Evolutionary conservation across 805 yeast genomes (phyloP), one percentile per base, ranked within the genome.

Genomic region (Yarrowia sp.): DNA sequence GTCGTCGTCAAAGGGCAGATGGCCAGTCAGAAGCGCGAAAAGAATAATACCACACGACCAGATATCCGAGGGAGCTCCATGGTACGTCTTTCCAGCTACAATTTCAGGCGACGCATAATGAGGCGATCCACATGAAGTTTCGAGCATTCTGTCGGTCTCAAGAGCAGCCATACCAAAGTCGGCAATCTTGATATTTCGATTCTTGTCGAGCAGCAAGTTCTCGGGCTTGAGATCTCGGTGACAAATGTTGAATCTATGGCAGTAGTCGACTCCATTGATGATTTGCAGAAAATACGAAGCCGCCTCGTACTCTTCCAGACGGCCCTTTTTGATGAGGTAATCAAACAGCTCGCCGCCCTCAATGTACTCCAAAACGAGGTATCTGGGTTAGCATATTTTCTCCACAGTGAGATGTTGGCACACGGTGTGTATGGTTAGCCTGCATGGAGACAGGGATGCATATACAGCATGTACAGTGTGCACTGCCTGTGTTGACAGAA

Each of bases 151-250:
- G 72, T 88, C 94, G n/a, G 80, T 76, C 77, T 95, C 98, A 55
- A 95, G 80, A 8, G 99, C 98, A 17, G 99, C 99, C 99, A 95
- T 95, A 40, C 99, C 99, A 76, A 95, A 95, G 79, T 95, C 99
- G 10, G 99, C 99, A 72, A 95, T 92, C 77, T 95, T 95, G 77
- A 95, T 93, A 77, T 92, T 92, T 70, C 88, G 86, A 76, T 91
- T 84, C 75, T 88, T 87, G 79, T 93, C 98, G 50, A 93, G 81
- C 50, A 90, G 78, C 72, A 90, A 78, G 79, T 90, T 90, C 75
- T 90, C 96, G 2, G 96, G 96, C 74, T 90, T 90, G 73, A 91
- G 82, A 76, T 91, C 97, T 70, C 97, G 87, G 77, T 91, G 97
- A 70, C 96, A 92, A 73, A 91, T 91, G 76, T 91, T 91, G 76